A percentile compares a stretch with the other conserved stretches of the same genome.
phyloP scores from a whole-genome alignment of 140 eudicot genomes.

The Oenanthe javanica region DNA sequence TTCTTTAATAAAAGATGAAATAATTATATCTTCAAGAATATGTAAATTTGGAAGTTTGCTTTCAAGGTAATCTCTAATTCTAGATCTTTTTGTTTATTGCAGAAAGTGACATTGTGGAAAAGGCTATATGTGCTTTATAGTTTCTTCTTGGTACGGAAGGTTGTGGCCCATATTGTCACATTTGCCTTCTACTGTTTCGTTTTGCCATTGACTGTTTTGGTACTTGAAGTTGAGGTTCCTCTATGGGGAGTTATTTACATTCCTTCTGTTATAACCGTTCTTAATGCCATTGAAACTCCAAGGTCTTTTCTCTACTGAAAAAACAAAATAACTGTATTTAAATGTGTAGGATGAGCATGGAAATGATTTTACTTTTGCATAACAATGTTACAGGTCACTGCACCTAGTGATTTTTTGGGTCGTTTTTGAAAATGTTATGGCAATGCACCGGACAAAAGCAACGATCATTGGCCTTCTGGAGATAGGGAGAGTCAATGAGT shows the following conservation, averaged over 20 bases:
- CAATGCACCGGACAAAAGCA: constrained; percentile 80
- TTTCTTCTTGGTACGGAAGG: constrained; percentile 89
- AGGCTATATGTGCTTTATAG: constrained; percentile 77
- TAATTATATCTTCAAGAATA: neutral
- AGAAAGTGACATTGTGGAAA: constrained; percentile 84
- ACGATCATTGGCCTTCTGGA: constrained; percentile 80
- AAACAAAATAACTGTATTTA: neutral
- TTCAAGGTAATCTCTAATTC: neutral
- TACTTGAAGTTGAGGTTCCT: constrained; percentile 83
- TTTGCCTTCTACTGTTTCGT: constrained; percentile 77
- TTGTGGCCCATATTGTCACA: constrained; percentile 87
- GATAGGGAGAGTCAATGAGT: constrained; percentile 77
- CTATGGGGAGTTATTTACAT: constrained; percentile 80
- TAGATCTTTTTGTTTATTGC: constrained; percentile 20
- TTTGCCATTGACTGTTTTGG: constrained; percentile 64
- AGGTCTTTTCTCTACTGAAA: constrained; percentile 19
- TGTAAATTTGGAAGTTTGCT: neutral
- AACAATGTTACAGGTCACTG: constrained; percentile 35
- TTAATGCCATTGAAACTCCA: constrained; percentile 90
- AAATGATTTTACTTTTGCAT: neutral
- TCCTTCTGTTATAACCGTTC: constrained; percentile 66
- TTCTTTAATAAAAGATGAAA: no score
- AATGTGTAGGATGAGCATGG: neutral
- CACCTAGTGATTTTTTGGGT: constrained; percentile 80
- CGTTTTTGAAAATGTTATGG: constrained; percentile 88